Conservation (phyloP, 176 grass and related monocot species). For the Oryza punctata region DNA sequence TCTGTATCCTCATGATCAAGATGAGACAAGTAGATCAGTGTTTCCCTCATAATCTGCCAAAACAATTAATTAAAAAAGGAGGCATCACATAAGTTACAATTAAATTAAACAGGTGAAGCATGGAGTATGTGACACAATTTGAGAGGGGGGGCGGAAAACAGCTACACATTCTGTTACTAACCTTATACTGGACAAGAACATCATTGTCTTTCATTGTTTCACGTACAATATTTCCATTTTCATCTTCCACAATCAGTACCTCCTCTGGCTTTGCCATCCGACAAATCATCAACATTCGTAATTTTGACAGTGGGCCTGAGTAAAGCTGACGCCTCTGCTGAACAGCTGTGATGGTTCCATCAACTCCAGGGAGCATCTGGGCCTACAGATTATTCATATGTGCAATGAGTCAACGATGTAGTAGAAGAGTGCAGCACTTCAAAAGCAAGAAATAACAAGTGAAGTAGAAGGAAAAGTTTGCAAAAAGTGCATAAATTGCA, state of each 20-base stretch:
- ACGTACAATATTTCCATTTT: conserved; percentile 99
- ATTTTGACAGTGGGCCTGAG: conserved; percentile 76
- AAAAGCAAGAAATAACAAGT: conserved; percentile 17
- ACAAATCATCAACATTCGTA: conserved; percentile 98
- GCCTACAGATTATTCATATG: conserved; percentile 36
- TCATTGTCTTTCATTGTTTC: conserved; percentile 99
- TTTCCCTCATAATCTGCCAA: conserved; percentile 99
- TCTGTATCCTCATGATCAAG: conserved; percentile 99
- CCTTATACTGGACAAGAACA: conserved; percentile 99
- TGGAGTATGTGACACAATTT: conserved; percentile 2
- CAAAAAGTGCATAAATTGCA: background rate
- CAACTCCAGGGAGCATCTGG: conserved; percentile 71
- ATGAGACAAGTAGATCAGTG: conserved; percentile 95
- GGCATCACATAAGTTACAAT: conserved; percentile 27
- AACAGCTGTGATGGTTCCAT: conserved; percentile 70
- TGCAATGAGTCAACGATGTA: background rate
- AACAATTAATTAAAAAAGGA: conserved; percentile 32
- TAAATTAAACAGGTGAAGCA: conserved; percentile 19
- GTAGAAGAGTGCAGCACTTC: conserved; percentile 8
- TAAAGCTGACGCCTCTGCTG: conserved; percentile 92
- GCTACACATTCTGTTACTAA: conserved; percentile 38
- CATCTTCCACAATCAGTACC: conserved; percentile 97
- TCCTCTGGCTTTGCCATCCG: conserved; percentile 99
- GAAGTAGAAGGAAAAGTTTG: background rate
- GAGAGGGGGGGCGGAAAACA: background rate